Percentiles rank a stretch among this genome's conserved stretches.
Evolutionary conservation across 805 yeast species (phyloP).

Genomic region (Yarrowia sp.): DNA sequence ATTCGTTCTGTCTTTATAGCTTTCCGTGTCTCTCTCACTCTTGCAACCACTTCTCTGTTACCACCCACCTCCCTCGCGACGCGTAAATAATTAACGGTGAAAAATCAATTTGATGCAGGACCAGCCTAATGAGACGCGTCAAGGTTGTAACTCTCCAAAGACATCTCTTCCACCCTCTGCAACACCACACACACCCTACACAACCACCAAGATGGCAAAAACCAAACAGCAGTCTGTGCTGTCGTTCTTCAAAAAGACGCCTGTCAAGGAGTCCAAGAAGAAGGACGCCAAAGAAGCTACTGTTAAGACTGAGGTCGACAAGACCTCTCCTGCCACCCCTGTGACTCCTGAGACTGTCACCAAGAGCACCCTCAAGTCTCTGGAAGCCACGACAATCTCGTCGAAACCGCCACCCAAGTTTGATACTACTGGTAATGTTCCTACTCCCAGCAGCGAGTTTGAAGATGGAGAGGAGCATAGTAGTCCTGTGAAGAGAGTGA

Average conservation of each 20-base stretch:
- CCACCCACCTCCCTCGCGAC: background rate
- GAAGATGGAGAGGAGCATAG: constrained; percentile 26
- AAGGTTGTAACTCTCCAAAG: background rate
- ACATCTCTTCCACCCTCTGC: background rate
- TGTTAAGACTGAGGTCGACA: background rate
- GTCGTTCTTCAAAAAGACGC: constrained; percentile 36
- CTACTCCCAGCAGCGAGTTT: constrained; percentile 35
- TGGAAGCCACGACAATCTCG: constrained; percentile 23
- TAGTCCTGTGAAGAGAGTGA: constrained; percentile 32
- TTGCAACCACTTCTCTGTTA: too few relatives aligned
- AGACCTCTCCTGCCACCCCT: constrained; percentile 11
- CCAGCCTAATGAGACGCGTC: constrained; percentile 26
- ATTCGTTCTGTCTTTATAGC: too few relatives aligned
- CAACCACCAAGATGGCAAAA: constrained; percentile 22
- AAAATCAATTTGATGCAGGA: constrained; percentile 12
- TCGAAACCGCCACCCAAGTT: constrained; percentile 33
- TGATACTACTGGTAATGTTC: constrained; percentile 18
- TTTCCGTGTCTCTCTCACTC: too few relatives aligned
- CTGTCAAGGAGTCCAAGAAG: constrained; percentile 26
- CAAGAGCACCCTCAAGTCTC: constrained; percentile 24
- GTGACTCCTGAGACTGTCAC: constrained; percentile 19
- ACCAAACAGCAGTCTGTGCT: constrained; percentile 36
- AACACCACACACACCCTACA: background rate
- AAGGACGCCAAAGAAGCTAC: background rate
- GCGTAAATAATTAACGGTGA: constrained; percentile 22